Evolutionary conservation across 2,329 filamentous ascomycete genomes (phyloP).

Genomic region (Ophiostoma ips): DNA sequence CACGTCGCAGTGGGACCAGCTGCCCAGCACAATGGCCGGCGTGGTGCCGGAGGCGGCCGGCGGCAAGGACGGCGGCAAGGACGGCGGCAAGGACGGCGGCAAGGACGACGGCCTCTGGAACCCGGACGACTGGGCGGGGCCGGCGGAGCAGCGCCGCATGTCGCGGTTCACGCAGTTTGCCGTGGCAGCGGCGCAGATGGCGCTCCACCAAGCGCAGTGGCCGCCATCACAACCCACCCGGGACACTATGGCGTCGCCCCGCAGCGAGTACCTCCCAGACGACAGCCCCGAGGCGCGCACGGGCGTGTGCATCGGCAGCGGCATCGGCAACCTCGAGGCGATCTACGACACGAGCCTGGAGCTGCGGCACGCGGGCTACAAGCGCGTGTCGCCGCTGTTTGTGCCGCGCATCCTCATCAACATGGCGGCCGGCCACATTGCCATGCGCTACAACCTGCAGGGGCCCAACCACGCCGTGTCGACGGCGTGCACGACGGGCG

Average conservation of each 20-base stretch:
- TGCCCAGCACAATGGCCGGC: slow-evolving; percentile 78
- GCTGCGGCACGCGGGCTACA: slow-evolving; percentile 68
- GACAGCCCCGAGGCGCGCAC: slow-evolving; percentile 56
- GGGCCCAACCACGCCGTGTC: slow-evolving; percentile 88
- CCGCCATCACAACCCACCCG: slow-evolving; percentile 23
- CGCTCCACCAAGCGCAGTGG: slow-evolving; percentile 72
- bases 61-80: slow-evolving; percentile 16
- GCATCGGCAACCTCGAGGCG: slow-evolving; percentile 87
- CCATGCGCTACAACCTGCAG: slow-evolving; percentile 79
- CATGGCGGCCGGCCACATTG: slow-evolving; percentile 84
- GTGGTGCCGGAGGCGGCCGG: slow-evolving; percentile 46
- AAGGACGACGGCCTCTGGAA: slow-evolving; percentile 33
- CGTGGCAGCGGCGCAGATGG: slow-evolving; percentile 73
- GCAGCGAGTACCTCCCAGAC: slow-evolving; percentile 5
- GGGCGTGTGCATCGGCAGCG: slow-evolving; percentile 85
- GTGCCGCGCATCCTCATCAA: slow-evolving; percentile 91
- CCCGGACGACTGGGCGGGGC: slow-evolving; percentile 38
- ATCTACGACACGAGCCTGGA: slow-evolving; percentile 71
- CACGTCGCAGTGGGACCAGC: slow-evolving; percentile 45
- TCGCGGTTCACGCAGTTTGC: slow-evolving; percentile 89
- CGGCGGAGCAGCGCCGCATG: slow-evolving; percentile 57
- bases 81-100: slow-evolving; percentile 11
- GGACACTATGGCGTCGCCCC: neutral
- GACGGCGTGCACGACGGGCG: slow-evolving; percentile 91
- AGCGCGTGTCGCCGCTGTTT: slow-evolving; percentile 84